These are phyloP conservation scores for Puccinia horiana DNA, from an alignment of 1,284 basidiomycete species.

Conservation along the genomic window DNA sequence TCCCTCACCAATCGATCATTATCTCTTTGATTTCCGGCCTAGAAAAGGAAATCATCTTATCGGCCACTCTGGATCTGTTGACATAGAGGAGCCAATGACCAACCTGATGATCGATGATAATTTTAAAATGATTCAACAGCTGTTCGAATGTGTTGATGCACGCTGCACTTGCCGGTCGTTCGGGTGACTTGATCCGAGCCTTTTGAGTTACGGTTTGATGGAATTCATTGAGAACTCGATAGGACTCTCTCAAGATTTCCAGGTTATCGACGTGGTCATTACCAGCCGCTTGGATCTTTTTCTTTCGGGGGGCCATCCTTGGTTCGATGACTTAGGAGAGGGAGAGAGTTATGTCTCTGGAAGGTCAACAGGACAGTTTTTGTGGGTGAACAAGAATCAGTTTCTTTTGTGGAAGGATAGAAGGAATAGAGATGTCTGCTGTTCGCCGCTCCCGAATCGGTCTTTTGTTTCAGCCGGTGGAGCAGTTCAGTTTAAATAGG, in stretches of 20 bases:
- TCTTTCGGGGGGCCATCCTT: constrained; percentile 11
- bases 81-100: not conserved
- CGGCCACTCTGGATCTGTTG: not conserved
- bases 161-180: not conserved
- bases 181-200: not conserved
- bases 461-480: not conserved
- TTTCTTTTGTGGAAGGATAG: not conserved
- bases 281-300: not conserved
- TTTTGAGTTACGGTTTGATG: not conserved
- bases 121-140: constrained; percentile 15
- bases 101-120: constrained; percentile 22
- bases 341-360: not conserved
- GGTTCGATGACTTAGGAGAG: not conserved
- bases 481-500: not conserved
- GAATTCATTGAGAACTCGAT: constrained; percentile 20
- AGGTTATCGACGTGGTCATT: not conserved
- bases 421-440: not conserved
- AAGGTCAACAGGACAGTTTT: not conserved
- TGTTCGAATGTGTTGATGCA: not conserved
- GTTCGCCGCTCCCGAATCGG: not conserved
- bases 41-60: not conserved
- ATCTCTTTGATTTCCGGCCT: not conserved
- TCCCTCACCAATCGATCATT: not conserved
- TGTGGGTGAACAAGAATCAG: not conserved
- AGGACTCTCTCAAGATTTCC: constrained; percentile 8